Evolutionary conservation across 2,329 filamentous ascomycete species (phyloP), one percentile per base, ranked within the genome.

Genomic region (Hypoxylon sp.): DNA sequence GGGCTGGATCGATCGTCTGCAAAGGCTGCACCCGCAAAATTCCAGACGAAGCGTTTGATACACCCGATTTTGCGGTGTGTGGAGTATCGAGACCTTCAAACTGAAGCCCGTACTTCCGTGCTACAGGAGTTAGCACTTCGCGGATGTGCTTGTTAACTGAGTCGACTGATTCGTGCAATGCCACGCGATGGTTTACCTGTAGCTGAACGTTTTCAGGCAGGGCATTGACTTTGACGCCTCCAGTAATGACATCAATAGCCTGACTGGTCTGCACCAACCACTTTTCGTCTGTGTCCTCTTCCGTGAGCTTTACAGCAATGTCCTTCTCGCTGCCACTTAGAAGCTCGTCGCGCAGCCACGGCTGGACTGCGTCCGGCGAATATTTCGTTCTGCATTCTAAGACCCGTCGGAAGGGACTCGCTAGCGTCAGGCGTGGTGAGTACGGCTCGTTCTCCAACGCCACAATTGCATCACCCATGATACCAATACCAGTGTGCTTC

Each of bases 341-440:
- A 32, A 71, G 65, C 2, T 57, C 30, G 75, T 70, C 16, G 5
- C 53, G 57, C 21, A 80, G 73, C 80, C 80, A 82, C 2, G 75
- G 73, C 54, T 81, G 77, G 41, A 85, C 81, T n/a, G 78, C 72
- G 1, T 68, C 50, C 0, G 83, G 81, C 0, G 83, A 83, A 64
- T 87, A 81, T 27, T 80, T 79, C 0, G 82, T 81, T 32, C 84
- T 82, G 58, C 85, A 88, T 68, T 84, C 78, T 1, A 88, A 76
- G 82, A 80, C 7, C 76, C 79, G 16, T 83, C 79, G 56, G 82
- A 83, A 0, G 83, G 85, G 67, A 9, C 41, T 70, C 1, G 55
- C 64, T 12, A 61, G 63, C 4, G 66, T 64, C 2, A 69, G 32
- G 2, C 48, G 47, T 5, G 67, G 60, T 1, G 52, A 41, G 39